A percentile compares a stretch with the other conserved stretches of the same genome.
Evolutionary conservation across 2,329 filamentous ascomycete species (phyloP).

Genomic region (Sporothrix curviconia): DNA sequence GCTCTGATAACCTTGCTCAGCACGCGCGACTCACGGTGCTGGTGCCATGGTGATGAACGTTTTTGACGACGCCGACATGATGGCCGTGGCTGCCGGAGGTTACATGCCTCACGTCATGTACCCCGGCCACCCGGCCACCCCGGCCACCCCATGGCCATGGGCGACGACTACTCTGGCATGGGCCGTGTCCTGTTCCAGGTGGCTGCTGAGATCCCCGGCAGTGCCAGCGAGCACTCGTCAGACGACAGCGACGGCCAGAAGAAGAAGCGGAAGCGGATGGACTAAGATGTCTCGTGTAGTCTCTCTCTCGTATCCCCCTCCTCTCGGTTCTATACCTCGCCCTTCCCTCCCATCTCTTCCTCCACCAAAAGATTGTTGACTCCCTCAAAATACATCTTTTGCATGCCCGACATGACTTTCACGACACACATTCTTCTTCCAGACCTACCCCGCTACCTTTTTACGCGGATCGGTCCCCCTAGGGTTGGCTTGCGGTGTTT

Average conservation of each 20-base stretch:
- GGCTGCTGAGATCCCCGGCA: constrained; percentile 65
- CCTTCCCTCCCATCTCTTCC: neutral
- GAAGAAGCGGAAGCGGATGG: constrained; percentile 75
- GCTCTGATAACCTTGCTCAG: constrained; percentile 94
- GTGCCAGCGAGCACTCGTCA: constrained; percentile 50
- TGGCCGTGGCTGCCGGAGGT: constrained; percentile 25
- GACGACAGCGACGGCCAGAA: constrained; percentile 49
- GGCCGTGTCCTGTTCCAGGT: constrained; percentile 79
- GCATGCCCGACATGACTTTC: constrained; percentile 34
- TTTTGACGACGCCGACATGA: constrained; percentile 60
- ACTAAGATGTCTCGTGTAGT: constrained; percentile 31
- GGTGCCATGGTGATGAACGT: constrained; percentile 89
- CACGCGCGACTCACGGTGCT: constrained; percentile 90
- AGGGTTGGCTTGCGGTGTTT: constrained; percentile 22
- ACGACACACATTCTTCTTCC: constrained; percentile 26
- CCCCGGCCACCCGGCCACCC: constrained; percentile 30
- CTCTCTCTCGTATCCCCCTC: neutral
- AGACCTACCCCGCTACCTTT: constrained; percentile 18
- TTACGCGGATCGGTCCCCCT: constrained; percentile 22
- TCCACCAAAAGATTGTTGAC: no score
- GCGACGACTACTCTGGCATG: constrained; percentile 60
- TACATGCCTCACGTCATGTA: constrained; percentile 27
- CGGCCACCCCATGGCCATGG: constrained; percentile 24
- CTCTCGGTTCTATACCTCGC: neutral
- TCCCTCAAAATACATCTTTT: no score